Conservation (phyloP, 2,329 filamentous ascomycete genomes). For the Cladophialophora immunda region DNA sequence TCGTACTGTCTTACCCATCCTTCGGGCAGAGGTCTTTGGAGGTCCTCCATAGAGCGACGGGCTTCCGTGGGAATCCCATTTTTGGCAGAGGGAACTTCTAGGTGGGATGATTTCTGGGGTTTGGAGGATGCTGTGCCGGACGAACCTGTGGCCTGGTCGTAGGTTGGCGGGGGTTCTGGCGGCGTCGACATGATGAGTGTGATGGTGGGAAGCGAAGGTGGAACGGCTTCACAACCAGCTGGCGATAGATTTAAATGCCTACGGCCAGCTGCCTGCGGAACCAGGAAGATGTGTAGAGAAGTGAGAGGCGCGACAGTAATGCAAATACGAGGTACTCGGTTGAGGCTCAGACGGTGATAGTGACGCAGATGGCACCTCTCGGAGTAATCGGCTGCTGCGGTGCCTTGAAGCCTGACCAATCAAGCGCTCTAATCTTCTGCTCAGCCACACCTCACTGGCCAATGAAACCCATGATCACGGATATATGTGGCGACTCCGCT, state of each 20-base stretch:
- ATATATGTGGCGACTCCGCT: background rate
- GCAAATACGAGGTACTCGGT: conserved; percentile 20
- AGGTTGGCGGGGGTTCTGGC: conserved; percentile 48
- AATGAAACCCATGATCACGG: background rate
- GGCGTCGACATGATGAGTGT: conserved; percentile 30
- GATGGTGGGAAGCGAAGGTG: conserved; percentile 28
- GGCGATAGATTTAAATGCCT: conserved; percentile 22
- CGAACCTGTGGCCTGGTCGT: conserved; percentile 44
- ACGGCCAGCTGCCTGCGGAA: conserved; percentile 26
- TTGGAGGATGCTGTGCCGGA: conserved; percentile 34
- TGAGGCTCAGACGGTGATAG: conserved; percentile 31
- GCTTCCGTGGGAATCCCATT: conserved; percentile 63
- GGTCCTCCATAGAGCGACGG: conserved; percentile 70
- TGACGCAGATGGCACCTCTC: conserved; percentile 25
- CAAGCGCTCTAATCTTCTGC: background rate
- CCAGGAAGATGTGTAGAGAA: conserved; percentile 31
- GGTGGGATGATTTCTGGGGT: conserved; percentile 35
- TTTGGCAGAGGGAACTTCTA: conserved; percentile 44
- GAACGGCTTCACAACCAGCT: conserved; percentile 38
- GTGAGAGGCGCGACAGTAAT: conserved; percentile 19
- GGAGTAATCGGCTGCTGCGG: conserved; percentile 15
- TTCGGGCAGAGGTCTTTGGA: conserved; percentile 61
- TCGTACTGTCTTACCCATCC: conserved; percentile 69
- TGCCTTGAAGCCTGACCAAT: conserved; percentile 15
- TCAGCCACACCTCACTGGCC: conserved; percentile 3